Conservation (phyloP, 148 eudicot genomes). For the Oxyria digyna region DNA sequence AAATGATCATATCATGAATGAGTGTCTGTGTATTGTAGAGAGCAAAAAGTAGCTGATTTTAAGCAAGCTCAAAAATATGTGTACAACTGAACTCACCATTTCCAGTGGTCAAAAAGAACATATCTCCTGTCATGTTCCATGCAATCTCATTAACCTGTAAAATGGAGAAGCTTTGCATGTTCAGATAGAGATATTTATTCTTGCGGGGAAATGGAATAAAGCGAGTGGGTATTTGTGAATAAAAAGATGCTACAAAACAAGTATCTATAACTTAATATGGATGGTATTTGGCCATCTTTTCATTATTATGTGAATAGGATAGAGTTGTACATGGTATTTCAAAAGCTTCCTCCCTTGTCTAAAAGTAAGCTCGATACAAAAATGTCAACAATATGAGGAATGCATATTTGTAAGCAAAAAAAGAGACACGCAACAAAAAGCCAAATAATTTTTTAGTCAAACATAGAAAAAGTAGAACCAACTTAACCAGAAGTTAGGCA, state of each 20-base stretch:
- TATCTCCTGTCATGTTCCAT: conserved; percentile 81
- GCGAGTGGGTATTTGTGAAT: not conserved
- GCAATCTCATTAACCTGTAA: conserved; percentile 92
- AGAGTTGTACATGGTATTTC: not conserved
- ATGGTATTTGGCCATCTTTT: not conserved
- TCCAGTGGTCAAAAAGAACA: conserved; percentile 91
- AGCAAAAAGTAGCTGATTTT: not conserved
- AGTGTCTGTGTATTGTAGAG: conserved; percentile 3
- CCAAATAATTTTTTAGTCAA: not conserved
- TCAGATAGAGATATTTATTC: not conserved
- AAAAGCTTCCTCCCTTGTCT: not conserved
- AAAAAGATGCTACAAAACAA: not conserved
- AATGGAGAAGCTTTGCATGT: not conserved
- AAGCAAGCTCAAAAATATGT: not conserved
- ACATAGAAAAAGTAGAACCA: not conserved
- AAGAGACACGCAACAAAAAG: not conserved
- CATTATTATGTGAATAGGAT: not conserved
- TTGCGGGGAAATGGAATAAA: not conserved
- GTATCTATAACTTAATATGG: not conserved
- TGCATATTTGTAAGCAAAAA: not conserved
- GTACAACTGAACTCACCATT: conserved; percentile 48
- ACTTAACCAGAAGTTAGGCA: not conserved
- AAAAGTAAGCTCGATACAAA: not conserved
- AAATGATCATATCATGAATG: not conserved
- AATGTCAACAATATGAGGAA: not conserved